These are phyloP conservation scores for Sclerotinia glacialis DNA, from an alignment of 2,329 filamentous ascomycete genomes.

Conservation along the genomic window DNA sequence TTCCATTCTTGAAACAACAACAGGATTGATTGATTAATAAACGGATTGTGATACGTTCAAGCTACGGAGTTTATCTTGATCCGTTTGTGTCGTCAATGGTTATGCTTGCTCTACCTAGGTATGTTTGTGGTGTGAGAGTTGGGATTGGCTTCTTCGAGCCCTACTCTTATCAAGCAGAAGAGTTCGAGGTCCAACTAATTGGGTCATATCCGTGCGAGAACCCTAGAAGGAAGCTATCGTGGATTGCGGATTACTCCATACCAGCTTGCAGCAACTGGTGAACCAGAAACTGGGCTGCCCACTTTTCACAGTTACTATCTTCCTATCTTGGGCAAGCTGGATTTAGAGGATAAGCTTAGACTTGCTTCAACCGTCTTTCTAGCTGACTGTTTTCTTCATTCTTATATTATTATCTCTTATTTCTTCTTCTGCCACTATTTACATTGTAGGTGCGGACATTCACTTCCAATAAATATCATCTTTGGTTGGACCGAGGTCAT, in stretches of 20 bases:
- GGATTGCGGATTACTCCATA: neutral
- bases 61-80: neutral
- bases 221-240: neutral
- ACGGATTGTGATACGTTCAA: neutral
- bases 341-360: neutral
- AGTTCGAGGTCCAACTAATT: neutral
- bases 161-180: neutral
- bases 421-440: neutral
- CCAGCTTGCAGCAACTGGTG: neutral
- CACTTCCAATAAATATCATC: neutral
- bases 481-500: neutral
- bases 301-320: constrained; percentile 4
- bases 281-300: neutral
- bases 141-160: neutral
- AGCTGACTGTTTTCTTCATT: neutral
- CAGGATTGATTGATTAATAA: neutral
- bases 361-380: neutral
- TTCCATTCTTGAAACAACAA: constrained; percentile 10
- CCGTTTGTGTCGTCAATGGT: constrained; percentile 2
- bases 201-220: neutral
- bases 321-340: constrained; percentile 2
- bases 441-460: neutral
- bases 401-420: neutral
- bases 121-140: too few relatives aligned
- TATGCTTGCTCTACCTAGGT: neutral